Evolutionary conservation across 257 asterid genomes (phyloP).

Genomic region (Cruciata laevipes): DNA sequence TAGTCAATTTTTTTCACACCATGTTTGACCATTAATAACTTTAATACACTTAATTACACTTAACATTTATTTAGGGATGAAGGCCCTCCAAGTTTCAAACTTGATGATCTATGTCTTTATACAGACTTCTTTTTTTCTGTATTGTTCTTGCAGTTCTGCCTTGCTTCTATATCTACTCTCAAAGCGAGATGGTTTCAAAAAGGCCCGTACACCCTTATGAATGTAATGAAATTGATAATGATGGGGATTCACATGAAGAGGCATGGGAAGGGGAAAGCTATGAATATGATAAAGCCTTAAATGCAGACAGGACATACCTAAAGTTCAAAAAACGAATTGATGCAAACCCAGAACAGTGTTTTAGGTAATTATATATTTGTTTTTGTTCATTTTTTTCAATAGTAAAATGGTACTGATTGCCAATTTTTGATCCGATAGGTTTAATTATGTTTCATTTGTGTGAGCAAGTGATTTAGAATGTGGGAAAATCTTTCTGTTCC

Average conservation of each 20-base stretch:
- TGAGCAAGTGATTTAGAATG: neutral
- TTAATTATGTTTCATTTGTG: neutral
- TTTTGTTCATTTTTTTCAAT: neutral
- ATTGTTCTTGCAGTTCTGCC: conserved; percentile 58
- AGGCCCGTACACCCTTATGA: conserved; percentile 17
- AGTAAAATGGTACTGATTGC: neutral
- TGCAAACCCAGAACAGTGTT: conserved; percentile 76
- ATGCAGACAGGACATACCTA: conserved; percentile 80
- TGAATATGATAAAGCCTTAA: conserved; percentile 71
- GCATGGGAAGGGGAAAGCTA: conserved; percentile 69
- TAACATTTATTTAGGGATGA: too few species aligned
- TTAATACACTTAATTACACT: too few species aligned
- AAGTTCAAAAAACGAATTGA: conserved; percentile 83
- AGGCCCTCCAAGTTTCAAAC: neutral
- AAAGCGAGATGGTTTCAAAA: conserved; percentile 54
- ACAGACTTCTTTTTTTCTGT: conserved; percentile 1
- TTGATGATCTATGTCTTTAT: neutral
- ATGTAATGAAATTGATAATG: conserved; percentile 33
- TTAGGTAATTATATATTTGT: conserved; percentile 41
- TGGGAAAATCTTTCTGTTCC: too few species aligned
- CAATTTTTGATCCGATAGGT: neutral
- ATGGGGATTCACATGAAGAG: conserved; percentile 43
- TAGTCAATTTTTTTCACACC: too few species aligned
- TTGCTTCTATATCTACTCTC: conserved; percentile 66
- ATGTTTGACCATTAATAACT: too few species aligned